Evolutionary conservation across 192 early-diverging fungal genomes (phyloP), one percentile per base, ranked within the genome.

Genomic region (Backusella parvicylindrica): DNA sequence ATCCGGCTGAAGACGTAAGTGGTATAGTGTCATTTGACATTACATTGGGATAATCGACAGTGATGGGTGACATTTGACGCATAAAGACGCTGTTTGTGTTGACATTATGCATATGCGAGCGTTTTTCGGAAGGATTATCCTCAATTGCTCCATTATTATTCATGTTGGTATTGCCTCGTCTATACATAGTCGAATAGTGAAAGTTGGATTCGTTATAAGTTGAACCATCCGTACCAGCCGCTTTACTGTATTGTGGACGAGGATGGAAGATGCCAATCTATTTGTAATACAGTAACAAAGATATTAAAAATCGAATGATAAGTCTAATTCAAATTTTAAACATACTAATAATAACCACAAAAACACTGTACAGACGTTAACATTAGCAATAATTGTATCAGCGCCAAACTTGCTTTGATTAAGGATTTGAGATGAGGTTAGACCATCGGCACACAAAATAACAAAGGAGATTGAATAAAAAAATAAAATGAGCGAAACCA

Each of bases 391-490:
- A 5, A 77, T 30, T 31, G 66, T 36, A 60, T 77, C 76, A 13
- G 64, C 30, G 18, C 71, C 76, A 49, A 77, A 77, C 18, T 77
- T 77, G 36, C 49, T 77, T 2, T 71, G 31, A 33, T 68, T 77
- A 16, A 77, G 56, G 9, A 68, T 18, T 37, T 23, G n/a, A 32
- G 26, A 30, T 35, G 37, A 35, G 9, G 76, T 77, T 53, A 77
- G 56, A 69, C 79, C 79, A 69, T 80, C 79, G 32, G 56, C 56
- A 64, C 79, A 75, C n/a, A 80, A 50, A 15, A 76, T 76, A 21
- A 80, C 41, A 13, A 80, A 63, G 3, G 75, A 73, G 9, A 43
- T 18, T 23, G 64, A 70, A n/a, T 68, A 75, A 50, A 37, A n/a
- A 56, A 69, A 33, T n/a, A 80, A 32, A 23, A 56, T 12, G 30